Base-by-base conservation (phyloP, 169 alveolate genomes). In the Plasmodium gaboni region DNA sequence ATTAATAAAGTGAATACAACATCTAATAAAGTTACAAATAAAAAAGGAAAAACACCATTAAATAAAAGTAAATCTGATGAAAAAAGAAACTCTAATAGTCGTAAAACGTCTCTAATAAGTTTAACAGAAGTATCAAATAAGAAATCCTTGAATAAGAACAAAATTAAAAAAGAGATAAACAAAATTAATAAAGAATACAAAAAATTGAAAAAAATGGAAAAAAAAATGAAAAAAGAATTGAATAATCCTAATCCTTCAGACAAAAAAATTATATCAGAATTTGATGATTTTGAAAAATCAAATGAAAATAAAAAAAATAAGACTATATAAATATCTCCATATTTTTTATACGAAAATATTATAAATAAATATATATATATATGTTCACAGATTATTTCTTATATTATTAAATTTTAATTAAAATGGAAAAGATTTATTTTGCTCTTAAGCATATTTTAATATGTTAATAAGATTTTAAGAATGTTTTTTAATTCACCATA, bases 151-250 rank as follows among this genome's bases (percentile, higher is more conserved):
- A 78, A 78, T 69, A 78, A 70, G 57, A 38, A 64, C 24, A 38
- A 78, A 65, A 78, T 78, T 64, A 78, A 64, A 65, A 48, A 46
- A 3, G 89, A 78, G 53, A 78, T 78, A 64, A 64, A 65, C 55
- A 64, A 78, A 78, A 78, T 78, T 78, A 50, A 78, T 59, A 78
- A 78, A 78, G 89, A 50, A 65, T 78, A 64, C 65, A 78, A 65
- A 78, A 78, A 78, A 22, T 17, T 78, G 89, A 78, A 69, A 65
- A 22, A 28, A 69, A 78, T 64, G 89, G 89, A 78, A 78, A 78
- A 65, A 13, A 65, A 78, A 78, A 44, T 78, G 53, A 78, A 64
- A 32, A 69, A 78, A 44, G 80, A 65, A 44, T 50, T 78, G 59
- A 78, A 78, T 51, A 78, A 15, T 38, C 89, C 89, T 10, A 55